Evolutionary conservation across 768 basidiomycete species (phyloP).

Genomic region (Leucosporidium creatinivorum): DNA sequence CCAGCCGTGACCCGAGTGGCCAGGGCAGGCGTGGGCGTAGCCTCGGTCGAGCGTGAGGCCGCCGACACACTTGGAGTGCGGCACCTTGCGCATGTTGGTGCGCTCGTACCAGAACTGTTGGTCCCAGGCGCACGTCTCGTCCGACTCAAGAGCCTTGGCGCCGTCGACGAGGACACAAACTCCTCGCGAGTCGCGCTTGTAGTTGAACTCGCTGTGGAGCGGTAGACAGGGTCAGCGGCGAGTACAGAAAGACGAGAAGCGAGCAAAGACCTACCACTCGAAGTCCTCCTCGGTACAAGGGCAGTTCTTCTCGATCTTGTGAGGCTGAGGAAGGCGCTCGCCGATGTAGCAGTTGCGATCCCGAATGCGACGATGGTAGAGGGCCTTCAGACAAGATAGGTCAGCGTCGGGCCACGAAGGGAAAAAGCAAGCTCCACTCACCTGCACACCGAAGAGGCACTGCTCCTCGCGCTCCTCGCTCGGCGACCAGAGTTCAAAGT

Average conservation of each 20-base stretch:
- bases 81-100: conserved; percentile 82
- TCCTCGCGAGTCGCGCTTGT: conserved; percentile 59
- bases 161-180: conserved; percentile 72
- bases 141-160: conserved; percentile 52
- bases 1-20: conserved; percentile 50
- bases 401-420: background rate
- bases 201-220: conserved; percentile 76
- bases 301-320: conserved; percentile 61
- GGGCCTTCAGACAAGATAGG: conserved; percentile 50
- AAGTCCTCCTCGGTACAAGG: conserved; percentile 69
- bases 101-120: conserved; percentile 89
- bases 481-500: conserved; percentile 97
- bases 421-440: conserved; percentile 38
- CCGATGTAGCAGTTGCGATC: conserved; percentile 79
- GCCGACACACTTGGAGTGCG: conserved; percentile 76
- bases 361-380: conserved; percentile 82
- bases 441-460: conserved; percentile 89
- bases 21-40: conserved; percentile 64
- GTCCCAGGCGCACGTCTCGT: conserved; percentile 54
- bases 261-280: conserved; percentile 64
- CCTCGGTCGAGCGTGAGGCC: conserved; percentile 76
- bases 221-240: background rate
- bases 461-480: conserved; percentile 76
- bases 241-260: background rate
- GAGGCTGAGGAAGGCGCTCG: conserved; percentile 51